A percentile compares a stretch with the other conserved stretches of the same genome.
These are phyloP conservation scores for Colletotrichum sublineola DNA, from an alignment of 2,329 filamentous ascomycete genomes.

Conservation along the genomic window DNA sequence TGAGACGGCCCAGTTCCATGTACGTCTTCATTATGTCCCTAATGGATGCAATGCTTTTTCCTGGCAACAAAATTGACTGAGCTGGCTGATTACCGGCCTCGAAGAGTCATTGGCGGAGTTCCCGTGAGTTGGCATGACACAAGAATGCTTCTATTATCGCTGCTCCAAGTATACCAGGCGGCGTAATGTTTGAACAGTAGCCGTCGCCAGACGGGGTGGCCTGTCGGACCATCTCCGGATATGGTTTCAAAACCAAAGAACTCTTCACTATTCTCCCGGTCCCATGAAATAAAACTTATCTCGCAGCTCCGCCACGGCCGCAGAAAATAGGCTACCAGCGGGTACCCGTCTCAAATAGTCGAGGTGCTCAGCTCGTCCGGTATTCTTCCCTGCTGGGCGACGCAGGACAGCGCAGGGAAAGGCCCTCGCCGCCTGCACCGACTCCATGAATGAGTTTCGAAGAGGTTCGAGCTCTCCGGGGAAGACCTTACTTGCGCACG, in stretches of 20 bases:
- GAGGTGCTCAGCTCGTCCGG: slow-evolving; percentile 16
- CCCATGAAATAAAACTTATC: slow-evolving; percentile 5
- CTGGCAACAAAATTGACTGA: slow-evolving; percentile 12
- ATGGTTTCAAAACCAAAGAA: background rate
- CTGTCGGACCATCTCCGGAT: slow-evolving; percentile 4
- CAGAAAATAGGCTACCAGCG: background rate
- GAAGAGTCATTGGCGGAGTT: background rate
- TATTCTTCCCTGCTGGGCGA: slow-evolving; percentile 13
- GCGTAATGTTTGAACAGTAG: background rate
- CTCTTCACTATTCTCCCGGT: background rate
- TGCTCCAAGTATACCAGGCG: background rate
- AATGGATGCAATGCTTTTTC: background rate
- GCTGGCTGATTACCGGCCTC: background rate
- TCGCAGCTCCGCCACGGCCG: slow-evolving; percentile 11
- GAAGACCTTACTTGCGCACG: slow-evolving; percentile 15
- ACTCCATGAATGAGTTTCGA: slow-evolving; percentile 31
- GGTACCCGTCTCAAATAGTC: background rate
- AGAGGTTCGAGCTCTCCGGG: slow-evolving; percentile 35
- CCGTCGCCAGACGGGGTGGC: background rate
- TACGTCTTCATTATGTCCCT: background rate
- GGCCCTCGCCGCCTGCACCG: background rate
- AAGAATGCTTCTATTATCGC: background rate
- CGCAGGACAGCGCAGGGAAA: slow-evolving; percentile 20
- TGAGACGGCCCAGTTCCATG: slow-evolving; percentile 10
- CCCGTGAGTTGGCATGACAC: slow-evolving; percentile 2